Conservation (phyloP, 1,284 basidiomycete genomes). For the Papiliotrema fonsecae region DNA sequence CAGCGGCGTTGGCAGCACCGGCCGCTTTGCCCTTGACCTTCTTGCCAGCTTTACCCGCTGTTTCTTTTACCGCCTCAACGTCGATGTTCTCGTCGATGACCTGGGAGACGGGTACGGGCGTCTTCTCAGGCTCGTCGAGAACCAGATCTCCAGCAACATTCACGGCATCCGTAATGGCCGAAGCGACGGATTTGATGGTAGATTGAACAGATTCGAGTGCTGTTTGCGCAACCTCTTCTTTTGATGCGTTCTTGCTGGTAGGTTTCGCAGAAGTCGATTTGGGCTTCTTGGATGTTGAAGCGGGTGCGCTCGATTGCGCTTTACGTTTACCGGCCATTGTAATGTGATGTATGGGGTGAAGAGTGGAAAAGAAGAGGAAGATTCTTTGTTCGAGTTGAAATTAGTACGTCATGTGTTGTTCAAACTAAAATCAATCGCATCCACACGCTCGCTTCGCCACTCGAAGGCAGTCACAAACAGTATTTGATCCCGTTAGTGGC, state of each 20-base stretch:
- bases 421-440: not conserved
- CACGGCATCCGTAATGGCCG: slow-evolving; percentile 22
- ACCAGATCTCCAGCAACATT: slow-evolving; percentile 36
- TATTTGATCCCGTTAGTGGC: not conserved
- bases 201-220: slow-evolving; percentile 10
- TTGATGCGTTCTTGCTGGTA: not conserved
- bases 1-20: slow-evolving; percentile 15
- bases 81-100: slow-evolving; percentile 22
- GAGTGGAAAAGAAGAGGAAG: not conserved
- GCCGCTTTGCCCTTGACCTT: slow-evolving; percentile 13
- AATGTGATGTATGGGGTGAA: not conserved
- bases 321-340: slow-evolving; percentile 15
- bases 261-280: not conserved
- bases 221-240: not conserved
- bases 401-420: not conserved
- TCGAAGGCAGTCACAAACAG: not conserved
- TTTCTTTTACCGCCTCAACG: slow-evolving; percentile 14
- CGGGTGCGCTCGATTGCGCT: slow-evolving; percentile 7
- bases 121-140: slow-evolving; percentile 26
- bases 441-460: not conserved
- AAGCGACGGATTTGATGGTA: slow-evolving; percentile 9
- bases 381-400: too few relatives aligned
- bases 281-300: slow-evolving; percentile 11
- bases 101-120: slow-evolving; percentile 18
- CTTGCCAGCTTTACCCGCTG: slow-evolving; percentile 12